A percentile compares a stretch with the other conserved stretches of the same genome.
Conservation (phyloP, 148 eudicot genomes). For the Vaccinium darrowii region DNA sequence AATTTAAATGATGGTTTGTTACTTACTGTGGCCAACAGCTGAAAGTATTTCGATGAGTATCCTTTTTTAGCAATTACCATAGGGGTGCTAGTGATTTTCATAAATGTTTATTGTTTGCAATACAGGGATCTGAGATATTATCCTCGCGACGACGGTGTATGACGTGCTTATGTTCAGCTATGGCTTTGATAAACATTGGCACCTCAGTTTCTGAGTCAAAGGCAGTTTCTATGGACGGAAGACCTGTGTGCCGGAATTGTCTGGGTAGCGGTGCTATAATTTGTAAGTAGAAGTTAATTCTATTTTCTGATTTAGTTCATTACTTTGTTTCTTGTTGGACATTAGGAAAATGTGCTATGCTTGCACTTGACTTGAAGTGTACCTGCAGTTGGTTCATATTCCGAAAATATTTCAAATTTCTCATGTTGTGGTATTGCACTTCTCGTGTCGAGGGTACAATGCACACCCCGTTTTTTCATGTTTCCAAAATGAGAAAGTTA, state of each 20-base stretch:
- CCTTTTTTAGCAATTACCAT: too few relatives aligned
- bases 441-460: too few relatives aligned
- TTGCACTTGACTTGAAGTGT: neutral
- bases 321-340: neutral
- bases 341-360: neutral
- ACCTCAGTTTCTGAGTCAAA: conserved; percentile 35
- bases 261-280: conserved; percentile 90
- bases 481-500: too few relatives aligned
- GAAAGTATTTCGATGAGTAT: neutral
- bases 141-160: conserved; percentile 68
- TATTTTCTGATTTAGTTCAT: neutral
- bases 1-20: neutral
- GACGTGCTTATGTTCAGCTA: conserved; percentile 68
- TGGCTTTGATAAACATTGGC: conserved; percentile 41
- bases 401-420: too few relatives aligned
- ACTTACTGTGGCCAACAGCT: neutral
- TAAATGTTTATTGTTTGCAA: neutral
- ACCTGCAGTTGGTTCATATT: conserved; percentile 6
- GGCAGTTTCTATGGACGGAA: conserved; percentile 59
- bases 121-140: conserved; percentile 47
- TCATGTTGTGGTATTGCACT: too few relatives aligned
- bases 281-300: conserved; percentile 48
- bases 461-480: too few relatives aligned
- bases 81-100: neutral
- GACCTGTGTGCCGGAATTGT: conserved; percentile 79